These are phyloP conservation scores for Ustilago tritici DNA, from an alignment of 1,284 basidiomycete genomes.

Conservation along the genomic window DNA sequence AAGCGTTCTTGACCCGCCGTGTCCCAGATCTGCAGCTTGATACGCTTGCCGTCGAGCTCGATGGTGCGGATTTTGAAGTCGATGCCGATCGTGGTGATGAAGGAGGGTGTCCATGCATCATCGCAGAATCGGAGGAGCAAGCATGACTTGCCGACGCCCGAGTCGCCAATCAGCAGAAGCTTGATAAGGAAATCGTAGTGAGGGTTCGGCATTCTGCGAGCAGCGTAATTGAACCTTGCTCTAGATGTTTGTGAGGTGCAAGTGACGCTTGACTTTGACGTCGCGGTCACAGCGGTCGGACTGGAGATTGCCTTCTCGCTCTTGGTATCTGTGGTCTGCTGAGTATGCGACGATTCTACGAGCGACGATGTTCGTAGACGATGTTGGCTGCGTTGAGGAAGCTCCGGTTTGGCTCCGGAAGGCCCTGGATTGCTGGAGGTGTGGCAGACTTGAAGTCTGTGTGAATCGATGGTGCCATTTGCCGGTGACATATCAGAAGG, in stretches of 20 bases:
- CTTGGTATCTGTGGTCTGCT: not conserved
- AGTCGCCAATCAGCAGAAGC: slow-evolving; percentile 63
- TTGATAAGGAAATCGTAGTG: slow-evolving; percentile 68
- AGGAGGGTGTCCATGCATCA: slow-evolving; percentile 99
- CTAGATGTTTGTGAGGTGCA: not conserved
- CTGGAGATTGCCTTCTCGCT: slow-evolving; percentile 1
- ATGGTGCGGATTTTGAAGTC: slow-evolving; percentile 83
- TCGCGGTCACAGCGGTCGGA: not conserved
- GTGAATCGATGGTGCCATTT: not conserved
- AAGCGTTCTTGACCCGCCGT: slow-evolving; percentile 99
- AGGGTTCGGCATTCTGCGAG: slow-evolving; percentile 63
- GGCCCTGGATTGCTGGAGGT: slow-evolving; percentile 8
- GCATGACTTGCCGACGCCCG: slow-evolving; percentile 91
- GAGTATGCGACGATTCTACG: not conserved
- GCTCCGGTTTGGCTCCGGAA: slow-evolving; percentile 18
- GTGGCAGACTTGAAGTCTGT: not conserved
- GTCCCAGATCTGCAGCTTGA: slow-evolving; percentile 99
- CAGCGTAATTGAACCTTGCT: slow-evolving; percentile 12
- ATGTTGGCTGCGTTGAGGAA: slow-evolving; percentile 37
- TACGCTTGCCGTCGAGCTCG: slow-evolving; percentile 93
- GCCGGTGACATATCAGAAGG: not conserved
- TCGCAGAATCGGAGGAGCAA: slow-evolving; percentile 98
- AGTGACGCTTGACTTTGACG: not conserved
- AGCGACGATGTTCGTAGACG: slow-evolving; percentile 22
- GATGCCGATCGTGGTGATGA: slow-evolving; percentile 96